A percentile compares a stretch with the other conserved stretches of the same genome.
These are phyloP conservation scores for Linum usitatissimum DNA, from an alignment of 345 rosid genomes.

Conservation along the genomic window DNA sequence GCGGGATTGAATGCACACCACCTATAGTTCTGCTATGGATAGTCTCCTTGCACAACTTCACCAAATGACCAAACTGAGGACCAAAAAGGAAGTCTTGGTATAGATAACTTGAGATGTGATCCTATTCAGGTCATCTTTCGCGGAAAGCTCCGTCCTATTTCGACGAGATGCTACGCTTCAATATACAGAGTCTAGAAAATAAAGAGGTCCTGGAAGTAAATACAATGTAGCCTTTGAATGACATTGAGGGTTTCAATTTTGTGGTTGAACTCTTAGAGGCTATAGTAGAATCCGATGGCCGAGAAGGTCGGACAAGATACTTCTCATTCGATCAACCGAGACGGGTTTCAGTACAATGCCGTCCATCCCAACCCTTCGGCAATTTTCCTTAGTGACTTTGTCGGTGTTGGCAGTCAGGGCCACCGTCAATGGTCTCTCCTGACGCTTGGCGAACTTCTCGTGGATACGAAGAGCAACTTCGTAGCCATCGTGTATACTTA, in stretches of 20 bases:
- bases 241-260: too few species aligned
- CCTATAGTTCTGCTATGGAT: too few species aligned
- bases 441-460: conserved; percentile 50
- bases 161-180: too few species aligned
- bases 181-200: too few species aligned
- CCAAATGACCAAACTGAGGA: too few species aligned
- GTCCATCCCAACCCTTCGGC: conserved; percentile 76
- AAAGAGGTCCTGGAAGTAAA: too few species aligned
- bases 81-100: too few species aligned
- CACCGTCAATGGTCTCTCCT: conserved; percentile 72
- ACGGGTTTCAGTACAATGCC: conserved; percentile 65
- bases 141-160: too few species aligned
- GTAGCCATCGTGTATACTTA: conserved; percentile 47
- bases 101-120: too few species aligned
- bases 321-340: conserved; percentile 79
- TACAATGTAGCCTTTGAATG: too few species aligned
- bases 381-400: conserved; percentile 62
- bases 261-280: background rate
- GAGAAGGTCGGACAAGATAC: conserved; percentile 54
- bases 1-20: conserved; percentile 8
- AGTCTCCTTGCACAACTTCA: too few species aligned
- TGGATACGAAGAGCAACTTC: conserved; percentile 51
- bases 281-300: conserved; percentile 53
- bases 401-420: conserved; percentile 70
- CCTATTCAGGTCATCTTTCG: too few species aligned